These are phyloP conservation scores for Neurospora sp. DNA, from an alignment of 495 filamentous ascomycete genomes.

Conservation along the genomic window DNA sequence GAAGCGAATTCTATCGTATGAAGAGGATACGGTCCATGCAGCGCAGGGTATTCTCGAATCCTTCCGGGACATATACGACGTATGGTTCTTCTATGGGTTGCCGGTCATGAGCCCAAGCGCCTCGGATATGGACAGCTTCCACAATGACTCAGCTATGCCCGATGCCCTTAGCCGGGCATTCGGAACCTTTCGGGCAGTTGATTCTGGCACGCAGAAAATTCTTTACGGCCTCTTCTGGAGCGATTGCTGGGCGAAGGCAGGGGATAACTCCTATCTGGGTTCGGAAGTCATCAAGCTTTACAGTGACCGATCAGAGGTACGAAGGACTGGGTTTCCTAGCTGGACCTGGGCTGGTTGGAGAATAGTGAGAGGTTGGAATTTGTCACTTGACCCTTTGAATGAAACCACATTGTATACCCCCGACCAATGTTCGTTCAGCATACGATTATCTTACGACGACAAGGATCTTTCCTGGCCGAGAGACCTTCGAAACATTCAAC, in stretches of 20 bases:
- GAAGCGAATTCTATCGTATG: background rate
- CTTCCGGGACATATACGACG: background rate
- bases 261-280: no score
- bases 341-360: conserved; percentile 3
- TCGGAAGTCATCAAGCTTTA: no score
- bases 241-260: background rate
- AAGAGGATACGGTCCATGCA: background rate
- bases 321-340: background rate
- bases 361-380: background rate
- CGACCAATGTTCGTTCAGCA: rapidly evolving
- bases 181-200: background rate
- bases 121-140: background rate
- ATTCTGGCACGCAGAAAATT: background rate
- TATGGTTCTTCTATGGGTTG: background rate
- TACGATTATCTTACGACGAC: background rate
- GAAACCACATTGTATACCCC: no score
- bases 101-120: background rate
- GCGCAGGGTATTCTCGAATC: background rate
- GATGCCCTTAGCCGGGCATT: background rate
- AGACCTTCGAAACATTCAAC: rapidly evolving
- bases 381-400: no score
- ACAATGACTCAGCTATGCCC: background rate
- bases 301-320: background rate
- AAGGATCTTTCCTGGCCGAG: rapidly evolving
- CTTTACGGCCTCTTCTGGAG: background rate